These are phyloP conservation scores for Cladosporium phlei DNA, from an alignment of 2,329 filamentous ascomycete species.

Conservation along the genomic window DNA sequence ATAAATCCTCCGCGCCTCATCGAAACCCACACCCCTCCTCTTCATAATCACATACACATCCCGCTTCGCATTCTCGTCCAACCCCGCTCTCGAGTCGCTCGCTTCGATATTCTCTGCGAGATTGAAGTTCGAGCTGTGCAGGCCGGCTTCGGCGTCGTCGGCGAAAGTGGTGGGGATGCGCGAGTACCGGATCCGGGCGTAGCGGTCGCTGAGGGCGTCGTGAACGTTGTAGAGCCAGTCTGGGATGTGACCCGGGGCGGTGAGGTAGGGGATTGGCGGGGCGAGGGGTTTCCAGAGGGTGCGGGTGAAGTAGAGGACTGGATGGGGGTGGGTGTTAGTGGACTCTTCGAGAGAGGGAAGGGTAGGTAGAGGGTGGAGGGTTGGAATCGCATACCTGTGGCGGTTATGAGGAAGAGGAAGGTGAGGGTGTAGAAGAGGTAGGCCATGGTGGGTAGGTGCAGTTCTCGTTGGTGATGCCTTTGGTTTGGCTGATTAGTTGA, in stretches of 20 bases:
- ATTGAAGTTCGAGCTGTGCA: slow-evolving; percentile 79
- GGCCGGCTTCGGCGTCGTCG: slow-evolving; percentile 80
- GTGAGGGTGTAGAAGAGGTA: slow-evolving; percentile 76
- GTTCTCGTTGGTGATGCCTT: not conserved
- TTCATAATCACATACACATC: slow-evolving; percentile 92
- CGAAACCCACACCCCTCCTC: slow-evolving; percentile 73
- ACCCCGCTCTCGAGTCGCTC: slow-evolving; percentile 71
- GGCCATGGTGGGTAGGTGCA: slow-evolving; percentile 52
- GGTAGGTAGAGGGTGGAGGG: too few species aligned
- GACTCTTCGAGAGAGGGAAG: too few species aligned
- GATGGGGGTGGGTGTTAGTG: slow-evolving; percentile 13
- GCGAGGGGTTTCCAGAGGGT: slow-evolving; percentile 68
- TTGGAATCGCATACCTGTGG: slow-evolving; percentile 54
- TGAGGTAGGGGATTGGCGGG: slow-evolving; percentile 51
- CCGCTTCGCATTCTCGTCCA: slow-evolving; percentile 74
- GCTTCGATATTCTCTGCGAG: slow-evolving; percentile 72
- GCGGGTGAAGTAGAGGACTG: slow-evolving; percentile 76
- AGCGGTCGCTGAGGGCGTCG: slow-evolving; percentile 33
- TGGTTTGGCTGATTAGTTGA: too few species aligned
- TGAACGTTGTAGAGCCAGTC: slow-evolving; percentile 50
- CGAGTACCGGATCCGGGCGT: slow-evolving; percentile 63
- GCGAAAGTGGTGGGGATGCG: slow-evolving; percentile 69
- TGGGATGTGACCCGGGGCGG: slow-evolving; percentile 45
- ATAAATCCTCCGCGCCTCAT: slow-evolving; percentile 81
- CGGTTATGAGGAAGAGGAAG: slow-evolving; percentile 65